These are phyloP conservation scores for Serpula lacrymans DNA, from an alignment of 768 basidiomycete species.

Conservation along the genomic window DNA sequence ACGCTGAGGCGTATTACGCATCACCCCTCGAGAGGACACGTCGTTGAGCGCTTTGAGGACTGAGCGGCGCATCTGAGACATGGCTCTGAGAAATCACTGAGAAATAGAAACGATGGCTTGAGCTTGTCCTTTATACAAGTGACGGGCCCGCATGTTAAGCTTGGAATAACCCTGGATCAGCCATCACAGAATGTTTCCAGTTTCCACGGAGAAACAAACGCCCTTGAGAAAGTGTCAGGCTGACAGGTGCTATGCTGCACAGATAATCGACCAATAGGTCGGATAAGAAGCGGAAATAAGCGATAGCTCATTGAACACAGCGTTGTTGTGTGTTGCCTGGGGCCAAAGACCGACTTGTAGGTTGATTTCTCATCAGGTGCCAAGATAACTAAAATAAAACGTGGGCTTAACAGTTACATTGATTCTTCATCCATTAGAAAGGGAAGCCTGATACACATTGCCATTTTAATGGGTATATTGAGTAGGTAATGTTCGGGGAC, in stretches of 20 bases:
- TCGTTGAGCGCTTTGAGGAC: slow-evolving; percentile 5
- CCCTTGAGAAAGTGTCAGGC: slow-evolving; percentile 3
- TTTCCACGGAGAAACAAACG: background rate
- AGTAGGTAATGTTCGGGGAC: no score
- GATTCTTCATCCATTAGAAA: no score
- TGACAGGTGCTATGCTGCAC: slow-evolving; percentile 2
- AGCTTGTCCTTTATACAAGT: slow-evolving; percentile 15
- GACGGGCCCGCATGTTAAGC: slow-evolving; percentile 1
- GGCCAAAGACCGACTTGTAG: no score
- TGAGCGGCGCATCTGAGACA: slow-evolving; percentile 14
- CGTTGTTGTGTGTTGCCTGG: no score
- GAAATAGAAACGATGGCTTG: background rate
- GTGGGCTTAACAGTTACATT: slow-evolving; percentile 1
- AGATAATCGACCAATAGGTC: slow-evolving; percentile 4
- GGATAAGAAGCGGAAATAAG: slow-evolving; percentile 21
- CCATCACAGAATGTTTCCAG: background rate
- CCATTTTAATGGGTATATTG: no score
- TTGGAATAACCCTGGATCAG: slow-evolving; percentile 2
- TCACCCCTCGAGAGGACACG: slow-evolving; percentile 7
- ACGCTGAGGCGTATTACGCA: slow-evolving; percentile 11
- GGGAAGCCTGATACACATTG: no score
- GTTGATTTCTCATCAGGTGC: slow-evolving; percentile 5
- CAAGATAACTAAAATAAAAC: slow-evolving; percentile 10
- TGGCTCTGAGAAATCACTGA: slow-evolving; percentile 1
- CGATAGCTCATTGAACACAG: slow-evolving; percentile 3